Evolutionary conservation across 139 green algal species (phyloP).

Genomic region (Trebouxia sp.): DNA sequence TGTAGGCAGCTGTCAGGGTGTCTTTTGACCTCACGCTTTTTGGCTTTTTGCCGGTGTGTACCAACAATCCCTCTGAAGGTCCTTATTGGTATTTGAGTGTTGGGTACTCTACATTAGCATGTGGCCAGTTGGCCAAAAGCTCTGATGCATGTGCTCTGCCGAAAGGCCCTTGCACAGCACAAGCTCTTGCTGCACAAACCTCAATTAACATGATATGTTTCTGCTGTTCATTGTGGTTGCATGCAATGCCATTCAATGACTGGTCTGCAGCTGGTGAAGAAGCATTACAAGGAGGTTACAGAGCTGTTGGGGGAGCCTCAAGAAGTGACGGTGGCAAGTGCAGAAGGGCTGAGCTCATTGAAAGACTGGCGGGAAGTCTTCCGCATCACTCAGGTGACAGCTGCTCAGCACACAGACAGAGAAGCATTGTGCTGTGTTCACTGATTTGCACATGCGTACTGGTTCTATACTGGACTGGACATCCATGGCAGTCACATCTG

Average conservation of each 20-base stretch:
- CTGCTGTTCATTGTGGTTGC: neutral
- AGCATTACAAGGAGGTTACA: slow-evolving; percentile 21
- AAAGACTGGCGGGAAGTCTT: slow-evolving; percentile 74
- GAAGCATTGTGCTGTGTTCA: neutral
- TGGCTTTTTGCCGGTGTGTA: too few relatives aligned
- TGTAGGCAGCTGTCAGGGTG: too few relatives aligned
- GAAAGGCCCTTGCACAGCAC: too few relatives aligned
- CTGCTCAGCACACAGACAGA: too few relatives aligned
- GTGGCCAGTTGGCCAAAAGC: too few relatives aligned
- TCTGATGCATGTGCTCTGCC: too few relatives aligned
- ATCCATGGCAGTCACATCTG: too few relatives aligned
- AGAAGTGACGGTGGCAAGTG: slow-evolving; percentile 48
- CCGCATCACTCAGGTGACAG: slow-evolving; percentile 61
- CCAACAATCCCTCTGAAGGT: too few relatives aligned
- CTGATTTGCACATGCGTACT: neutral
- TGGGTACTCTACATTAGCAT: too few relatives aligned
- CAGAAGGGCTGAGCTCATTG: slow-evolving; percentile 48
- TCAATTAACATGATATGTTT: neutral
- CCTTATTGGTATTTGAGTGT: too few relatives aligned
- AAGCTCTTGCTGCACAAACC: too few relatives aligned
- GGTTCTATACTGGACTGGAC: neutral
- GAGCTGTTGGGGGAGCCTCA: slow-evolving; percentile 49
- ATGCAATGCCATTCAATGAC: neutral
- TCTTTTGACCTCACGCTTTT: too few relatives aligned
- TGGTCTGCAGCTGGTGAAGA: slow-evolving; percentile 10